Percentiles rank a stretch among this genome's conserved stretches.
Conservation (phyloP, 352 stramenopile genomes). For the Phytophthora syringae region DNA sequence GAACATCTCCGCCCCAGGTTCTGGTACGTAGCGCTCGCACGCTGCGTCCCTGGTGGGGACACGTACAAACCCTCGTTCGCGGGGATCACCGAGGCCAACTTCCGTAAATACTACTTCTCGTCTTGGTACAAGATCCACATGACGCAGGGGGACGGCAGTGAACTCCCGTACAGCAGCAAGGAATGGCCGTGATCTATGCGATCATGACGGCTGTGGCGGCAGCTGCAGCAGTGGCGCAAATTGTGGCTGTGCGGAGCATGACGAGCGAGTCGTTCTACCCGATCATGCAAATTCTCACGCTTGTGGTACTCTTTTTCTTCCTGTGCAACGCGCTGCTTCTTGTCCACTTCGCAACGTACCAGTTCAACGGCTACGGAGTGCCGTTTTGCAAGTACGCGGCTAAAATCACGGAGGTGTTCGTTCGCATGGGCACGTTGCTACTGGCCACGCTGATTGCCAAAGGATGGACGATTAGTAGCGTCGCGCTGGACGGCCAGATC, state of each 20-base stretch:
- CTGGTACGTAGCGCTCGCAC: slow-evolving; percentile 76
- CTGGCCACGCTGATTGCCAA: slow-evolving; percentile 81
- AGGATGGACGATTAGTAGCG: slow-evolving; percentile 81
- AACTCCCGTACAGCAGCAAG: slow-evolving; percentile 75
- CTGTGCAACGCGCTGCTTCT: slow-evolving; percentile 65
- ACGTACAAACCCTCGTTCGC: slow-evolving; percentile 63
- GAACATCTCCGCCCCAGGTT: slow-evolving; percentile 74
- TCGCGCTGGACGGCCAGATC: slow-evolving; percentile 65
- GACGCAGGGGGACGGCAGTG: slow-evolving; percentile 64
- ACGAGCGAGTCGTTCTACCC: slow-evolving; percentile 79
- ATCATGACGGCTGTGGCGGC: slow-evolving; percentile 56
- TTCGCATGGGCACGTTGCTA: slow-evolving; percentile 72
- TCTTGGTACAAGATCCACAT: slow-evolving; percentile 85
- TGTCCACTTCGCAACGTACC: slow-evolving; percentile 63
- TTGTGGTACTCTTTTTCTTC: slow-evolving; percentile 70
- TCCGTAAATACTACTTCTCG: slow-evolving; percentile 82
- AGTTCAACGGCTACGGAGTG: slow-evolving; percentile 72
- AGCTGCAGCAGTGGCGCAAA: slow-evolving; percentile 42
- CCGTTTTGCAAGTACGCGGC: slow-evolving; percentile 74
- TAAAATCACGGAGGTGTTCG: slow-evolving; percentile 74
- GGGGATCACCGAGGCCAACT: slow-evolving; percentile 73
- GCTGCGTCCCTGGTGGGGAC: slow-evolving; percentile 72
- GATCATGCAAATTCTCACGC: slow-evolving; percentile 76
- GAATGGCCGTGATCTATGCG: slow-evolving; percentile 58
- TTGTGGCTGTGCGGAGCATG: slow-evolving; percentile 50